A percentile compares a stretch with the other conserved stretches of the same genome.
phyloP scores from a whole-genome alignment of 2,329 filamentous ascomycete genomes.

The Alternaria novae-zelandiae region DNA sequence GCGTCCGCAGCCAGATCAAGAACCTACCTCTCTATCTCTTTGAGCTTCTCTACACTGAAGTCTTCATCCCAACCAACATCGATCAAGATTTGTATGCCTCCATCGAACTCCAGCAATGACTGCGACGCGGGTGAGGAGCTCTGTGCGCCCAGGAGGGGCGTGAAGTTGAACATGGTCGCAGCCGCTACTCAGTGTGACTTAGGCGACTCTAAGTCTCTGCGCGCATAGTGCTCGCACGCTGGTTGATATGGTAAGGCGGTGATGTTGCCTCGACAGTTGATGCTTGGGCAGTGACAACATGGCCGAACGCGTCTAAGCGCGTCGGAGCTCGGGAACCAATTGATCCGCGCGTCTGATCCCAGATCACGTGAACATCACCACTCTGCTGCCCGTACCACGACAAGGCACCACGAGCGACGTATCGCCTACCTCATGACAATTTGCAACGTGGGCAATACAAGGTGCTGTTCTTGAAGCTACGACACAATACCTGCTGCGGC shows the following conservation, averaged over 20 bases:
- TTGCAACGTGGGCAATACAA: background rate
- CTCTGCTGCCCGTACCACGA: background rate
- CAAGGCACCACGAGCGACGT: background rate
- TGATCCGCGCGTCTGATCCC: background rate
- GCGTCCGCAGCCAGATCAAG: background rate
- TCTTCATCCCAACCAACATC: conserved; percentile 96
- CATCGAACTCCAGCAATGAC: conserved; percentile 95
- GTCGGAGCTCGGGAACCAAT: conserved; percentile 3
- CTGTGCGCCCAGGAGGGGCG: conserved; percentile 87
- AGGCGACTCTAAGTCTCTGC: conserved; percentile 2
- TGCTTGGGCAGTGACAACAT: conserved; percentile 5
- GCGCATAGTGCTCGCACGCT: conserved; percentile 11
- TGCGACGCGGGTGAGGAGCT: conserved; percentile 86
- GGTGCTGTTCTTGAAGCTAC: background rate
- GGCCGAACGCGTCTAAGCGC: conserved; percentile 13
- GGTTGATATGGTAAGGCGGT: background rate
- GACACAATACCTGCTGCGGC: background rate
- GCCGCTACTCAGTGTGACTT: background rate
- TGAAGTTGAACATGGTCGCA: conserved; percentile 88
- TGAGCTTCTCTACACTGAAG: conserved; percentile 82
- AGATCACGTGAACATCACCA: background rate
- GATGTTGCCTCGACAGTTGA: conserved; percentile 2
- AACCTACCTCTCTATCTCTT: conserved; percentile 83
- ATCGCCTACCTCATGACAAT: too few relatives aligned
- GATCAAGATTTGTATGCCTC: conserved; percentile 91